Conservation (phyloP, 208 protist species). For the Leishmania guyanensis region DNA sequence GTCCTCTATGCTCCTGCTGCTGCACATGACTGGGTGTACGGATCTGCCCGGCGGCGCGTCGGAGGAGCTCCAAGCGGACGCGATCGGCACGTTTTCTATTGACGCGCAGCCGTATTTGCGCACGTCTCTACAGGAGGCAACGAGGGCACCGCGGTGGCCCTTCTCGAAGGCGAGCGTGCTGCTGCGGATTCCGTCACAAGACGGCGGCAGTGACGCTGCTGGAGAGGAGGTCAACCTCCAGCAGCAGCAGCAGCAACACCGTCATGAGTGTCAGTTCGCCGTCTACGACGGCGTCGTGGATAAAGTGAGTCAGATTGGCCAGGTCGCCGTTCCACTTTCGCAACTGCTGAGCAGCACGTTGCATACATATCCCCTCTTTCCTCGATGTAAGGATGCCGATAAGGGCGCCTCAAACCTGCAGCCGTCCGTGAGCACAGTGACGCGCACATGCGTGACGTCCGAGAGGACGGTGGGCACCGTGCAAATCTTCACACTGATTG, state of each 20-base stretch:
- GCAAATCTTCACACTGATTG: conserved; percentile 22
- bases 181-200: conserved; percentile 43
- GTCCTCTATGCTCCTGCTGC: conserved; percentile 40
- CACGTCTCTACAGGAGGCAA: conserved; percentile 50
- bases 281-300: conserved; percentile 83
- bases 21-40: conserved; percentile 60
- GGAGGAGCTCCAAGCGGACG: conserved; percentile 61
- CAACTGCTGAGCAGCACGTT: conserved; percentile 54
- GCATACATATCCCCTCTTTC: conserved; percentile 44
- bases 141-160: conserved; percentile 51
- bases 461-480: conserved; percentile 15
- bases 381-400: conserved; percentile 4
- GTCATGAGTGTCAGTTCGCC: conserved; percentile 36
- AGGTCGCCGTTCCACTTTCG: conserved; percentile 54
- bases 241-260: not conserved
- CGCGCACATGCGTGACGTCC: not conserved
- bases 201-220: not conserved
- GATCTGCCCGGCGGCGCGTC: conserved; percentile 52
- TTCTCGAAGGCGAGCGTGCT: conserved; percentile 36
- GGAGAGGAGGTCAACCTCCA: not conserved
- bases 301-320: conserved; percentile 71
- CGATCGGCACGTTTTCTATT: conserved; percentile 48
- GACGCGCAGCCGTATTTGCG: conserved; percentile 43
- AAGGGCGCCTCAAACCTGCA: not conserved
- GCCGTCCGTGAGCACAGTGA: not conserved